Percentiles rank a stretch among this genome's conserved stretches.
Evolutionary conservation across 306 rosid genomes (phyloP).

Genomic region (Neltuma alba): DNA sequence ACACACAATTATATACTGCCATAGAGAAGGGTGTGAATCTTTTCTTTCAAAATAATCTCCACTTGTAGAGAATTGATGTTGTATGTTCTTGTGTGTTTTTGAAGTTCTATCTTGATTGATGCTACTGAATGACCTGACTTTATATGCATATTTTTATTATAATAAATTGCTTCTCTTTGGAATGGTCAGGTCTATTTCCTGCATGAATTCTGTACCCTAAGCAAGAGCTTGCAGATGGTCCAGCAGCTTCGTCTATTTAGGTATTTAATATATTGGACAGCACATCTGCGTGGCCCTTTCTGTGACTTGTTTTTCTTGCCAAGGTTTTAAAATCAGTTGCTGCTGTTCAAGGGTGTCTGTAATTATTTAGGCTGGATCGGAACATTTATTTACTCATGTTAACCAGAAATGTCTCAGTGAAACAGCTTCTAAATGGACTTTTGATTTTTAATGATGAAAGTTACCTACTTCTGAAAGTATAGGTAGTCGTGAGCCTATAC

Average conservation of each 20-base stretch:
- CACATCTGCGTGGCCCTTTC: slow-evolving; percentile 7
- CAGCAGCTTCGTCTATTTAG: slow-evolving; percentile 86
- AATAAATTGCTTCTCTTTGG: slow-evolving; percentile 14
- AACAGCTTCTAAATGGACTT: slow-evolving; percentile 12
- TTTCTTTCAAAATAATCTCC: slow-evolving; percentile 12
- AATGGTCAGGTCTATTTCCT: slow-evolving; percentile 73
- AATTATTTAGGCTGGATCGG: slow-evolving; percentile 12
- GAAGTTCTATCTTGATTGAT: slow-evolving; percentile 9
- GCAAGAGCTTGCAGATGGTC: slow-evolving; percentile 92
- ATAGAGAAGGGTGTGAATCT: neutral
- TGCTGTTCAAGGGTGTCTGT: slow-evolving; percentile 29
- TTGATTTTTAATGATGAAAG: slow-evolving; percentile 12
- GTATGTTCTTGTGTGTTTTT: neutral
- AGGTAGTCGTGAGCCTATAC: neutral
- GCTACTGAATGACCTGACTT: neutral
- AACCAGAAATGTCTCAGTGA: neutral
- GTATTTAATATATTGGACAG: slow-evolving; percentile 45
- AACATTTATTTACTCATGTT: neutral
- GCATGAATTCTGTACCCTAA: slow-evolving; percentile 84
- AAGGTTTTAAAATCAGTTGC: slow-evolving; percentile 17
- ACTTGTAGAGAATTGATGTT: neutral
- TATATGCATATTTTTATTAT: neutral
- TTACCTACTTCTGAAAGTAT: slow-evolving; percentile 10
- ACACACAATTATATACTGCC: neutral
- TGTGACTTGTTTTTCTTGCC: neutral